Evolutionary conservation across 2,329 filamentous ascomycete genomes (phyloP).

Genomic region (Xylariaceae sp.): DNA sequence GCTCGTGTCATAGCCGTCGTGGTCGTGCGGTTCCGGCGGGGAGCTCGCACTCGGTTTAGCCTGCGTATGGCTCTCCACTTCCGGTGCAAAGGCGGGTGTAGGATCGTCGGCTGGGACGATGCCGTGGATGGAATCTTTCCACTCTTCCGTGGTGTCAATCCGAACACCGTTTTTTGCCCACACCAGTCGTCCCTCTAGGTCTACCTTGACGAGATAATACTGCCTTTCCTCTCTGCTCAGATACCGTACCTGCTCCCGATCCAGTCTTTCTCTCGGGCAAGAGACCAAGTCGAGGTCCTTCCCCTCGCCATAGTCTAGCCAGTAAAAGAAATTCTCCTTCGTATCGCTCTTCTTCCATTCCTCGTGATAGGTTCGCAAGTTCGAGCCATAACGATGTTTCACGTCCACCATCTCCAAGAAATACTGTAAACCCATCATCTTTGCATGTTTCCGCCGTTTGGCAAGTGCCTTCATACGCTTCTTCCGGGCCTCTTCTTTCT

Average conservation of each 20-base stretch:
- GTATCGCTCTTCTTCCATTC: slow-evolving; percentile 77
- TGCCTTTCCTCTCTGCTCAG: slow-evolving; percentile 76
- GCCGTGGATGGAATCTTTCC: slow-evolving; percentile 74
- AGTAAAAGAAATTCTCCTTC: slow-evolving; percentile 88
- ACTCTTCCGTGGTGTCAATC: slow-evolving; percentile 72
- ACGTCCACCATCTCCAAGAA: slow-evolving; percentile 81
- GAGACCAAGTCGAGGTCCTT: slow-evolving; percentile 63
- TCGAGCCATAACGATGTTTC: slow-evolving; percentile 84
- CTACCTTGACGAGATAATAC: slow-evolving; percentile 75
- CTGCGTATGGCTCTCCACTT: slow-evolving; percentile 25
- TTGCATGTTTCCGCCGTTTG: slow-evolving; percentile 61
- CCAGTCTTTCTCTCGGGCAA: slow-evolving; percentile 70
- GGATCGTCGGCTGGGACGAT: slow-evolving; percentile 60
- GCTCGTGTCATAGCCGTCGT: slow-evolving; percentile 1
- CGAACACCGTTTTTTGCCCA: slow-evolving; percentile 80
- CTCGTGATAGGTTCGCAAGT: slow-evolving; percentile 75
- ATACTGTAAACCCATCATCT: slow-evolving; percentile 81
- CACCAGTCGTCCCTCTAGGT: slow-evolving; percentile 68
- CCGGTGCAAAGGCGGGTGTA: slow-evolving; percentile 47
- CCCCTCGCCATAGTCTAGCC: slow-evolving; percentile 81
- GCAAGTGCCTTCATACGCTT: slow-evolving; percentile 46
- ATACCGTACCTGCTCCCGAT: slow-evolving; percentile 78
- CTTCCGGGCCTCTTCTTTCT: slow-evolving; percentile 34
- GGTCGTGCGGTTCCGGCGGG: slow-evolving; percentile 15
- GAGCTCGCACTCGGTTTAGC: slow-evolving; percentile 20